Evolutionary conservation across 1,139 yeast genomes (phyloP).

Genomic region (Pichia sp.): DNA sequence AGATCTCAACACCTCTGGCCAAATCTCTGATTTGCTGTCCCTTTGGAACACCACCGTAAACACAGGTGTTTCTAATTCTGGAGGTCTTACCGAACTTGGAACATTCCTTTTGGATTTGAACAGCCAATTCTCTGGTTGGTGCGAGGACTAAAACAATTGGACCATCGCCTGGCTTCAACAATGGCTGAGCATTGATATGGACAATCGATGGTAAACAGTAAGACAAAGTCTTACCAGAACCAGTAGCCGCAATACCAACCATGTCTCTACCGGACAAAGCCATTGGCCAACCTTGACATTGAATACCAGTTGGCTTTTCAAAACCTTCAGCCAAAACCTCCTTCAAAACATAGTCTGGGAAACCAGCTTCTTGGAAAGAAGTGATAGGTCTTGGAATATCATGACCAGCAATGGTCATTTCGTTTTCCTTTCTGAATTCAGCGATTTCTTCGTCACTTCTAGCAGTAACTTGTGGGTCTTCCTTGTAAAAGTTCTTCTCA

Average conservation of each 20-base stretch:
- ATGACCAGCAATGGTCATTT: slow-evolving; percentile 79
- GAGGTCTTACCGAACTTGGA: slow-evolving; percentile 89
- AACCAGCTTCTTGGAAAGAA: slow-evolving; percentile 91
- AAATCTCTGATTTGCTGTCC: slow-evolving; percentile 96
- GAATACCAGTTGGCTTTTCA: slow-evolving; percentile 91
- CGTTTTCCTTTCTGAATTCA: slow-evolving; percentile 73
- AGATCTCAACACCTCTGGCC: slow-evolving; percentile 90
- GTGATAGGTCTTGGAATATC: slow-evolving; percentile 95
- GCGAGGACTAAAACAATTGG: slow-evolving; percentile 95
- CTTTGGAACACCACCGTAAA: slow-evolving; percentile 98
- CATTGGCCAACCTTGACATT: slow-evolving; percentile 99
- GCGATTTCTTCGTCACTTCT: slow-evolving; percentile 72
- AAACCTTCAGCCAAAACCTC: slow-evolving; percentile 93
- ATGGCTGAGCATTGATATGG: slow-evolving; percentile 96
- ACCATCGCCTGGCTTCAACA: slow-evolving; percentile 90
- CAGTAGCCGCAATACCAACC: slow-evolving; percentile 98
- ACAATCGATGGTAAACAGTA: slow-evolving; percentile 96
- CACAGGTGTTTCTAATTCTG: slow-evolving; percentile 94
- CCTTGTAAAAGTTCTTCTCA: slow-evolving; percentile 91
- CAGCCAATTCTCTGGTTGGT: slow-evolving; percentile 98
- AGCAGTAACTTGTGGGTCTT: slow-evolving; percentile 69
- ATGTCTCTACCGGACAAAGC: slow-evolving; percentile 97
- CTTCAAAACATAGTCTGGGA: slow-evolving; percentile 85
- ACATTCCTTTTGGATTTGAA: slow-evolving; percentile 94
- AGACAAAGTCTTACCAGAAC: slow-evolving; percentile 96